A percentile compares a stretch with the other conserved stretches of the same genome.
Conservation (phyloP, 441 rosid species). For the Omphalea diandra region DNA sequence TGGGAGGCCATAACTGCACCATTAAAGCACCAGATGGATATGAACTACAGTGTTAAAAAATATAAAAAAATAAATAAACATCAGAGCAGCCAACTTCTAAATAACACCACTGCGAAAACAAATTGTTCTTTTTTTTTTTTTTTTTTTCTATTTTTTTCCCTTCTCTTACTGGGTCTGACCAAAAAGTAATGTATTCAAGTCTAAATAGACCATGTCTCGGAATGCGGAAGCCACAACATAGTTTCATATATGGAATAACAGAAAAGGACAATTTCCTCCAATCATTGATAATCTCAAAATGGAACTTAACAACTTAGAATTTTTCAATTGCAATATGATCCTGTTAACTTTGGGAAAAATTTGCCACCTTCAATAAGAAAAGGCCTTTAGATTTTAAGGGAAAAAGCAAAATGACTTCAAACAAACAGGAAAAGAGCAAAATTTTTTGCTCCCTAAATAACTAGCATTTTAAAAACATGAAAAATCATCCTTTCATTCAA, state of each 20-base stretch:
- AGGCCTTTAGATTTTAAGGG: background rate
- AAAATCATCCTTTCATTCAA: background rate
- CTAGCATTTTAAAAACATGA: background rate
- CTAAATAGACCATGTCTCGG: background rate
- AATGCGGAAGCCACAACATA: background rate
- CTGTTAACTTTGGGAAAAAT: background rate
- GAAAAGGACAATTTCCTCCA: background rate
- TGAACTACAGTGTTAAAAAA: constrained; percentile 7
- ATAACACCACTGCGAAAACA: background rate
- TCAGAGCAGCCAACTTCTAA: background rate
- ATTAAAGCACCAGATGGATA: constrained; percentile 23
- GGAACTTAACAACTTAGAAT: no score
- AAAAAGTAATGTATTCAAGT: background rate
- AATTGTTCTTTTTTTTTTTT: background rate
- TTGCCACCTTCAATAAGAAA: background rate
- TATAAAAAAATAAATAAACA: no score
- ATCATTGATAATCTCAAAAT: background rate
- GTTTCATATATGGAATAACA: no score
- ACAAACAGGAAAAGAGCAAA: background rate
- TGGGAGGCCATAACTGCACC: constrained; percentile 97
- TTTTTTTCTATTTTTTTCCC: background rate
- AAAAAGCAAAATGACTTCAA: background rate
- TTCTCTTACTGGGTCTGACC: background rate
- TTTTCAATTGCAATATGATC: background rate
- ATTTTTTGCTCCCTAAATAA: background rate